Evolutionary conservation across 2,329 filamentous ascomycete species (phyloP).

Genomic region (Fusarium tupiense): DNA sequence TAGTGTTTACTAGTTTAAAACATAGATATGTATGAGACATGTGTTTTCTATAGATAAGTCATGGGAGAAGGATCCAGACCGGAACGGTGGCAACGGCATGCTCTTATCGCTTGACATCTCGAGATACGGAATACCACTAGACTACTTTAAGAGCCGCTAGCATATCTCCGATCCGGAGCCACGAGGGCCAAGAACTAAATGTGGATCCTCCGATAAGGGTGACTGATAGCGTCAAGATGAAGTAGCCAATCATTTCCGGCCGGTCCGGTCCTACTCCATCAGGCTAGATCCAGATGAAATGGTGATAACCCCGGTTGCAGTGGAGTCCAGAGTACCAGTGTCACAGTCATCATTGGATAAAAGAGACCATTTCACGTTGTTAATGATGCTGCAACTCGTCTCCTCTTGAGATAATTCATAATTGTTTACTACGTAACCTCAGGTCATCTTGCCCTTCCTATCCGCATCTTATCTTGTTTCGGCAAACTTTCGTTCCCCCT

Average conservation of each 20-base stretch:
- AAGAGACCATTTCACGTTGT: background rate
- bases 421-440: background rate
- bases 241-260: background rate
- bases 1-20: background rate
- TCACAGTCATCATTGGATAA: constrained; percentile 1
- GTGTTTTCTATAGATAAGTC: background rate
- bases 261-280: background rate
- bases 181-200: background rate
- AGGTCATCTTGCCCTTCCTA: background rate
- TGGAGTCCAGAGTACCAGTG: background rate
- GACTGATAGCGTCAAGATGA: background rate
- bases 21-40: background rate
- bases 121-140: background rate
- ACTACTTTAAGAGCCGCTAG: background rate
- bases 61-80: background rate
- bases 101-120: background rate
- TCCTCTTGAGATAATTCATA: background rate
- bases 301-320: background rate
- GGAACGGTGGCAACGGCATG: background rate
- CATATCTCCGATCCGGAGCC: background rate
- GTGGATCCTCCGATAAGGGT: background rate
- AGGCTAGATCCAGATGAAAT: background rate
- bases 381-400: background rate
- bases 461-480: background rate
- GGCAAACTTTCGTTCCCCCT: background rate